Percentiles rank a stretch among this genome's conserved stretches.
These are phyloP conservation scores for Lipomyces sp. DNA, from an alignment of 805 yeast species.

Conservation along the genomic window DNA sequence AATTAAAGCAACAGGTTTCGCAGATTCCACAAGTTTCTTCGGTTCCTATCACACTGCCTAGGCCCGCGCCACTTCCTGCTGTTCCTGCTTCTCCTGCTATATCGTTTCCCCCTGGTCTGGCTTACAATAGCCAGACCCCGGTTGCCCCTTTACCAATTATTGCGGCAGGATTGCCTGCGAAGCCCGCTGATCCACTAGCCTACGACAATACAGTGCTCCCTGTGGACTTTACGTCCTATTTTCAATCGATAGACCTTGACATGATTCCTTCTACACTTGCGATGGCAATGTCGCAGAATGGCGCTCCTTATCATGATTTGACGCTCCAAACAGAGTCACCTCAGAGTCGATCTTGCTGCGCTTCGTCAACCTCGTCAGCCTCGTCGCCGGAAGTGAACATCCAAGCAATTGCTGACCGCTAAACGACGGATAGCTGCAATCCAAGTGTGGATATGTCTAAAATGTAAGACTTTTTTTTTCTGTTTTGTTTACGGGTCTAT, in stretches of 20 bases:
- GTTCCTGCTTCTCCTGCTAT: neutral
- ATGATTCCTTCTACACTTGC: neutral
- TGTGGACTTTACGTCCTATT: constrained; percentile 16
- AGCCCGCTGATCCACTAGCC: too few relatives aligned
- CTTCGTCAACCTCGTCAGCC: constrained; percentile 11
- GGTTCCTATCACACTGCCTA: too few relatives aligned
- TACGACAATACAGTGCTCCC: too few relatives aligned
- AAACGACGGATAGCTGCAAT: neutral
- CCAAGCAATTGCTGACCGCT: neutral
- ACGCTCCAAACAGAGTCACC: too few relatives aligned
- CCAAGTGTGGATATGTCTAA: too few relatives aligned
- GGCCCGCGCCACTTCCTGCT: neutral
- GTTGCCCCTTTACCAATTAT: too few relatives aligned
- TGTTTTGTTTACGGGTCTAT: too few relatives aligned
- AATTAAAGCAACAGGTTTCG: neutral
- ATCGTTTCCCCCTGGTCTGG: neutral
- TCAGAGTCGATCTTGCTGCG: constrained; percentile 5
- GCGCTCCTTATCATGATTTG: neutral
- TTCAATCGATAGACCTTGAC: constrained; percentile 19
- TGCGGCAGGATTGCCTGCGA: too few relatives aligned
- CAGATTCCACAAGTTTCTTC: too few relatives aligned
- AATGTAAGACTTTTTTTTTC: too few relatives aligned
- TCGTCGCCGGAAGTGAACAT: constrained; percentile 8
- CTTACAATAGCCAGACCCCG: too few relatives aligned
- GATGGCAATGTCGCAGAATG: neutral